These are phyloP conservation scores for Solanum acaule DNA, from an alignment of 257 asterid genomes.

Conservation along the genomic window DNA sequence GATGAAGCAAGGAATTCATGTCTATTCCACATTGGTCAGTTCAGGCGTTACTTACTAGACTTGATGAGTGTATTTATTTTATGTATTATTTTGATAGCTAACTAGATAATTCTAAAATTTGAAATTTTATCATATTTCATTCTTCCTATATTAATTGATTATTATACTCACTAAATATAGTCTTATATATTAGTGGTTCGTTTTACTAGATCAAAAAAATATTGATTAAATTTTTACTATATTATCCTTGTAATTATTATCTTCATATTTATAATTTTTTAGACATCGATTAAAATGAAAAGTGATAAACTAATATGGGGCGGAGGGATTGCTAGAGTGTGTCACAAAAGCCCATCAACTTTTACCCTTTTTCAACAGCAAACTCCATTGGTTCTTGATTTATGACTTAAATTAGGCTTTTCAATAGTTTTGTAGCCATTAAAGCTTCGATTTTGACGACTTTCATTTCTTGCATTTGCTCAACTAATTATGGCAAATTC, in stretches of 20 bases:
- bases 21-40: not conserved
- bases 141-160: too few relatives aligned
- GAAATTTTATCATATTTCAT: not conserved
- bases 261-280: too few relatives aligned
- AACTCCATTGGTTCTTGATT: not conserved
- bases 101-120: not conserved
- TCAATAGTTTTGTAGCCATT: not conserved
- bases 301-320: not conserved
- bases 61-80: not conserved
- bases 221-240: too few relatives aligned
- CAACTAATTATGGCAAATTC: slow-evolving; percentile 42
- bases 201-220: too few relatives aligned
- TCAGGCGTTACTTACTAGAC: not conserved
- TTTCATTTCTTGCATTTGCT: not conserved
- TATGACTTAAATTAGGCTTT: not conserved
- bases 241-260: too few relatives aligned
- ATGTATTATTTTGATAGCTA: not conserved
- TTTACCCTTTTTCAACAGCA: not conserved
- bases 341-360: not conserved
- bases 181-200: too few relatives aligned
- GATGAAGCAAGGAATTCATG: not conserved
- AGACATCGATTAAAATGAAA: too few relatives aligned
- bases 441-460: not conserved
- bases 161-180: too few relatives aligned
- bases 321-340: not conserved